Percentiles rank a stretch among this genome's conserved stretches.
Conservation (phyloP, 805 yeast genomes). For the Saccharomycopsis guyanensis region DNA sequence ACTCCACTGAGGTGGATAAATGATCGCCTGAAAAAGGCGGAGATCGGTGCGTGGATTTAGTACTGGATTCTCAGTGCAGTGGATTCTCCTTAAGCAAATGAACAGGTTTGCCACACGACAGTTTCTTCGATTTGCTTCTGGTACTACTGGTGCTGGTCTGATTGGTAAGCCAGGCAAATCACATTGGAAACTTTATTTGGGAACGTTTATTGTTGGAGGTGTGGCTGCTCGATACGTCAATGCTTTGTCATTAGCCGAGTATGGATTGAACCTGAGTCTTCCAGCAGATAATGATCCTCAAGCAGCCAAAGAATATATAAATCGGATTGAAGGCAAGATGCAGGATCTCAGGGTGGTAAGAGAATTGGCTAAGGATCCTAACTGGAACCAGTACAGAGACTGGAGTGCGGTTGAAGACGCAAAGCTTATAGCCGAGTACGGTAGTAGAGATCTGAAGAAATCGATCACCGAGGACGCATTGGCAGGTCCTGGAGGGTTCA, state of each 20-base stretch:
- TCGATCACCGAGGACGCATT: constrained; percentile 30
- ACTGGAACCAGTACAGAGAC: constrained; percentile 33
- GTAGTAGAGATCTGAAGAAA: constrained; percentile 9
- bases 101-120: too few relatives aligned
- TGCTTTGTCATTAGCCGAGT: constrained; percentile 28
- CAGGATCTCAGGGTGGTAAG: constrained; percentile 44
- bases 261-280: constrained; percentile 22
- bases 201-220: constrained; percentile 30
- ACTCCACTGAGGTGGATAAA: too few relatives aligned
- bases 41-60: too few relatives aligned
- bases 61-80: too few relatives aligned
- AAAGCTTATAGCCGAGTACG: constrained; percentile 29
- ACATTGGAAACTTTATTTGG: constrained; percentile 19
- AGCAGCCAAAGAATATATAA: constrained; percentile 27
- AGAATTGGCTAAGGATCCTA: constrained; percentile 32
- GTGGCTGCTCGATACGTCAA: constrained; percentile 30
- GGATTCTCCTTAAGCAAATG: too few relatives aligned
- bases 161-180: not conserved
- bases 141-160: not conserved
- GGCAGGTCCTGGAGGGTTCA: constrained; percentile 69
- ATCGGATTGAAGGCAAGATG: constrained; percentile 38
- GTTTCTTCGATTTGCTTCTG: not conserved
- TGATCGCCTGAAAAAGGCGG: too few relatives aligned
- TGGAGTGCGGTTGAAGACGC: constrained; percentile 38
- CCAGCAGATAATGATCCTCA: constrained; percentile 24